These are phyloP conservation scores for Ganoderma lingzhi DNA, from an alignment of 1,284 basidiomycete genomes.

Conservation along the genomic window DNA sequence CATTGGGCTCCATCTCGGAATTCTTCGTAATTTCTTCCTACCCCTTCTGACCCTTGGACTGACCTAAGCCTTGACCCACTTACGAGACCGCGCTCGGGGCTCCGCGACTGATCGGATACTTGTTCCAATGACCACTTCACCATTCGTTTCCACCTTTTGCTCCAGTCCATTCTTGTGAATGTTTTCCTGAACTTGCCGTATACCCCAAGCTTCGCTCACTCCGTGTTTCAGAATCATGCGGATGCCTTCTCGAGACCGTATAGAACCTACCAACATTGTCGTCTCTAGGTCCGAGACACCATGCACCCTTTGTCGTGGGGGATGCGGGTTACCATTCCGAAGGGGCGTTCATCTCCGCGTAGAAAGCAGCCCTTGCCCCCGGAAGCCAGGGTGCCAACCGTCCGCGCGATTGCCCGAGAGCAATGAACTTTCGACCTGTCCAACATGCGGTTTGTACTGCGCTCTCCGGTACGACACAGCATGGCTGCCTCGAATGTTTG, in stretches of 20 bases:
- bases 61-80: slow-evolving; percentile 14
- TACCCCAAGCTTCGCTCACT: slow-evolving; percentile 9
- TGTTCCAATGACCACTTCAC: slow-evolving; percentile 18
- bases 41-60: slow-evolving; percentile 28
- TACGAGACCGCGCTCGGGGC: slow-evolving; percentile 25
- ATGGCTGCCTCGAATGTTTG: slow-evolving; percentile 20
- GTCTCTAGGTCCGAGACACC: slow-evolving; percentile 3
- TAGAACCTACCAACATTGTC: slow-evolving; percentile 8
- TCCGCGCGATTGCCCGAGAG: slow-evolving; percentile 4
- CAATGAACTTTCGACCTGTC: slow-evolving; percentile 18
- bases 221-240: slow-evolving; percentile 29
- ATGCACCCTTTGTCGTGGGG: slow-evolving; percentile 3
- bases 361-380: slow-evolving; percentile 17
- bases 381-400: slow-evolving; percentile 13
- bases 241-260: neutral
- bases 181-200: slow-evolving; percentile 10
- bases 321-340: slow-evolving; percentile 1
- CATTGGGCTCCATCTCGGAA: slow-evolving; percentile 25
- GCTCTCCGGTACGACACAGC: slow-evolving; percentile 22
- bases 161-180: neutral
- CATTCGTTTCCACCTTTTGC: slow-evolving; percentile 22
- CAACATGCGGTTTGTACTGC: slow-evolving; percentile 25
- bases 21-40: slow-evolving; percentile 21
- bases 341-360: slow-evolving; percentile 27
- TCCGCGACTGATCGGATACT: slow-evolving; percentile 33